Percentiles rank a stretch among this genome's conserved stretches.
These are phyloP conservation scores for Komagataella pseudopastoris DNA, from an alignment of 805 yeast genomes.

Conservation along the genomic window DNA sequence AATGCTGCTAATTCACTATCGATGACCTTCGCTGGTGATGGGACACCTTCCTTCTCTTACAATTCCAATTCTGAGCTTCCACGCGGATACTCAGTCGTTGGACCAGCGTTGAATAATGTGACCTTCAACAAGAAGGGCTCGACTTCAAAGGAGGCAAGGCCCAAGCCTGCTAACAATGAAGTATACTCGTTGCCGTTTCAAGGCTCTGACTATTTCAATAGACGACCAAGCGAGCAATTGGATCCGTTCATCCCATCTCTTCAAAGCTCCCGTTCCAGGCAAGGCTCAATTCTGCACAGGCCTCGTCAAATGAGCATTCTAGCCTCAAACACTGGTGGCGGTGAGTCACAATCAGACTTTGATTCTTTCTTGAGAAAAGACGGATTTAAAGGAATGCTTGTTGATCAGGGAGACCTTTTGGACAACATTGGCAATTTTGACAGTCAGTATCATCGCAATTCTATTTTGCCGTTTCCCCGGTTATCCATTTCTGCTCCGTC, in stretches of 20 bases:
- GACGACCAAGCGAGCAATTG: slow-evolving; percentile 36
- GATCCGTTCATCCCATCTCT: slow-evolving; percentile 29
- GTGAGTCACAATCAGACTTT: slow-evolving; percentile 14
- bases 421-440: slow-evolving; percentile 8
- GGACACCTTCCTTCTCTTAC: neutral
- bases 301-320: slow-evolving; percentile 15
- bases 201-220: slow-evolving; percentile 7
- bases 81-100: neutral
- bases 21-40: neutral
- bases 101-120: neutral
- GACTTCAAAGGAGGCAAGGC: neutral
- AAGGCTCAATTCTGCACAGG: slow-evolving; percentile 13
- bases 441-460: neutral
- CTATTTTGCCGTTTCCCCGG: neutral
- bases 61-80: neutral
- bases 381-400: slow-evolving; percentile 15
- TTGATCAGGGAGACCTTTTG: slow-evolving; percentile 12
- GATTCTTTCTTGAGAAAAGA: slow-evolving; percentile 22
- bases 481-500: neutral
- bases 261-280: slow-evolving; percentile 12
- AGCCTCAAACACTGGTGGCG: slow-evolving; percentile 15
- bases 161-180: neutral
- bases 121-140: neutral
- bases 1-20: neutral
- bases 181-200: neutral